These are phyloP conservation scores for Prototheca stagnorum DNA, from an alignment of 163 green algal genomes.

Conservation along the genomic window DNA sequence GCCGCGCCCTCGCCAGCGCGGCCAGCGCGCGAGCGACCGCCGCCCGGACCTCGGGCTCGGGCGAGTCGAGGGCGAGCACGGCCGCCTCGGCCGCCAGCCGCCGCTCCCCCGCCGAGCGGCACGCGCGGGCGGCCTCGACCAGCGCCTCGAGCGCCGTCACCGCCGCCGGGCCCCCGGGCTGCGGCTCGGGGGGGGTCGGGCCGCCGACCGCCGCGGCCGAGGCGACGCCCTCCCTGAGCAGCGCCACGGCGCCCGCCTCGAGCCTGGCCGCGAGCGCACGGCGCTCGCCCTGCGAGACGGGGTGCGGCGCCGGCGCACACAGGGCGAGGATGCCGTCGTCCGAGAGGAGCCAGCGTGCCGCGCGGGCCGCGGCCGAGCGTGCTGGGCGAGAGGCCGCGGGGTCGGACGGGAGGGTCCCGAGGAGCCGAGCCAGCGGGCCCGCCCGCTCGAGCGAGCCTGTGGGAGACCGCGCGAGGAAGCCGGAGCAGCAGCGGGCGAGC, in stretches of 20 bases:
- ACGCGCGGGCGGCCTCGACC: background rate
- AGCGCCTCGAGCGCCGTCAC: background rate
- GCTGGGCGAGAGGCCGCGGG: background rate
- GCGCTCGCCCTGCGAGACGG: constrained; percentile 6
- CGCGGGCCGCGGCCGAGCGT: constrained; percentile 3
- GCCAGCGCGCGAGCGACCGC: background rate
- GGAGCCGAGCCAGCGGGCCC: constrained; percentile 6
- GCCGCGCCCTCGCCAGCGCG: background rate
- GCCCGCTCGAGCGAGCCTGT: constrained; percentile 8
- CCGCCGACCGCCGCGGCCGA: background rate
- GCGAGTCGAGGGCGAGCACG: background rate
- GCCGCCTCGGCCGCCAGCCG: background rate
- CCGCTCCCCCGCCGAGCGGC: background rate
- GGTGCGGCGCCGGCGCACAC: constrained; percentile 14
- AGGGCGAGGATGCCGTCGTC: constrained; percentile 9
- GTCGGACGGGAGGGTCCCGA: background rate
- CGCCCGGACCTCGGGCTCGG: too few relatives aligned
- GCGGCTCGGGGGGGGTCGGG: background rate
- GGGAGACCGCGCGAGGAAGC: constrained; percentile 2
- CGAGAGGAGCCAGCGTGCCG: background rate
- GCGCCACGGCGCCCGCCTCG: constrained; percentile 1
- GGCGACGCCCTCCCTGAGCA: background rate
- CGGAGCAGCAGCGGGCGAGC: background rate
- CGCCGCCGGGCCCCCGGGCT: background rate
- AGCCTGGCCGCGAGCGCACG: background rate